Conservation (phyloP, 2,329 filamentous ascomycete genomes). For the Fusarium pilosicola region DNA sequence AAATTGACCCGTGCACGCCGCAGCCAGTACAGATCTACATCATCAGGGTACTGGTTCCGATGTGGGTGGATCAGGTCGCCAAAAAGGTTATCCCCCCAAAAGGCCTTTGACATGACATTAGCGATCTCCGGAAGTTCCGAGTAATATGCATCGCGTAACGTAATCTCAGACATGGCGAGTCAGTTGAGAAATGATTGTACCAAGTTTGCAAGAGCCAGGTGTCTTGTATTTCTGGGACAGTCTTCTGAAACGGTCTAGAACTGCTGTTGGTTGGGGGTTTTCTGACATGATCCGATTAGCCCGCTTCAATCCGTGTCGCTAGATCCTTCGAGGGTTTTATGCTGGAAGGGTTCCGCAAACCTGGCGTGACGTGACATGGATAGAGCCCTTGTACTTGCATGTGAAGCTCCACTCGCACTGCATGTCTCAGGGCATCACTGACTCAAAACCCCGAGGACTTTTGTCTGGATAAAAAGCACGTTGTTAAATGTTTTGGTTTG, state of each 20-base stretch:
- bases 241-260: background rate
- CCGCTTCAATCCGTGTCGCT: background rate
- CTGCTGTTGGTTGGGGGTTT: background rate
- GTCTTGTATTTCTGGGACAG: slow-evolving; percentile 1
- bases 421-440: background rate
- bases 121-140: slow-evolving; percentile 45
- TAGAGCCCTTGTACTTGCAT: background rate
- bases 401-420: background rate
- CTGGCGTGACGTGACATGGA: background rate
- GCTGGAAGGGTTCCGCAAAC: background rate
- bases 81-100: slow-evolving; percentile 49
- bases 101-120: slow-evolving; percentile 45
- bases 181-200: background rate
- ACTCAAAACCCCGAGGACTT: background rate
- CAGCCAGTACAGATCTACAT: slow-evolving; percentile 47
- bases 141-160: slow-evolving; percentile 28
- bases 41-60: slow-evolving; percentile 45
- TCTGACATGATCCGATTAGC: slow-evolving; percentile 8
- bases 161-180: slow-evolving; percentile 20
- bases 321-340: background rate
- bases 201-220: background rate
- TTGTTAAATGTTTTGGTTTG: background rate
- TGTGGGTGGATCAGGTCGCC: slow-evolving; percentile 49
- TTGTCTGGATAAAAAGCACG: background rate
- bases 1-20: slow-evolving; percentile 41